Conservation (phyloP, 1,139 yeast genomes). For the Yarrowia galli region DNA sequence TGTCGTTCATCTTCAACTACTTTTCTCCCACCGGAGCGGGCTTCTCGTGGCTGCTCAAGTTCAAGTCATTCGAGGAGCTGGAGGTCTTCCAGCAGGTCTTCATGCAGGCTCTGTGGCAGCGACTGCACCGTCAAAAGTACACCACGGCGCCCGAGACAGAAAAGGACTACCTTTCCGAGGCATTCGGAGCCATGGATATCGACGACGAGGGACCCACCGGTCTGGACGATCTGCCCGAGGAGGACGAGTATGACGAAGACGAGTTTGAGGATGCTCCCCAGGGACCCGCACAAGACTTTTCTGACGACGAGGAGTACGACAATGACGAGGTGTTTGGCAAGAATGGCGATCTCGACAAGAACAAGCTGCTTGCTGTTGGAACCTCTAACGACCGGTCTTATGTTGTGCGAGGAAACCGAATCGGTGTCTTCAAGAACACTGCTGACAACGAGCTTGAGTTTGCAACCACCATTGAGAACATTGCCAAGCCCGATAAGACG, state of each 20-base stretch:
- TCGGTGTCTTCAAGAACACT: conserved; percentile 78
- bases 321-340: conserved; percentile 51
- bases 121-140: conserved; percentile 62
- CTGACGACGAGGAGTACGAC: conserved; percentile 46
- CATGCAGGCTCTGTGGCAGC: conserved; percentile 68
- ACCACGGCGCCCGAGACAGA: conserved; percentile 54
- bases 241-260: conserved; percentile 48
- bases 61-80: conserved; percentile 55
- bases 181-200: conserved; percentile 54
- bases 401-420: conserved; percentile 77
- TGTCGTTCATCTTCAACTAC: conserved; percentile 72
- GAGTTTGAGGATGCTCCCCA: conserved; percentile 45
- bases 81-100: conserved; percentile 61
- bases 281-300: conserved; percentile 38
- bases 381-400: conserved; percentile 72
- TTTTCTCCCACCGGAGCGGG: conserved; percentile 53
- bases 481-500: conserved; percentile 63
- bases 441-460: conserved; percentile 63
- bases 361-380: conserved; percentile 74
- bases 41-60: conserved; percentile 70
- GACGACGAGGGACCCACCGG: conserved; percentile 53
- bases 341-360: conserved; percentile 50
- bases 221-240: conserved; percentile 51
- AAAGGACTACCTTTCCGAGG: conserved; percentile 59
- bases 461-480: conserved; percentile 68